Evolutionary conservation across 257 asterid species (phyloP), one percentile per base, ranked within the genome.

Genomic region (Nicotiana otophora): DNA sequence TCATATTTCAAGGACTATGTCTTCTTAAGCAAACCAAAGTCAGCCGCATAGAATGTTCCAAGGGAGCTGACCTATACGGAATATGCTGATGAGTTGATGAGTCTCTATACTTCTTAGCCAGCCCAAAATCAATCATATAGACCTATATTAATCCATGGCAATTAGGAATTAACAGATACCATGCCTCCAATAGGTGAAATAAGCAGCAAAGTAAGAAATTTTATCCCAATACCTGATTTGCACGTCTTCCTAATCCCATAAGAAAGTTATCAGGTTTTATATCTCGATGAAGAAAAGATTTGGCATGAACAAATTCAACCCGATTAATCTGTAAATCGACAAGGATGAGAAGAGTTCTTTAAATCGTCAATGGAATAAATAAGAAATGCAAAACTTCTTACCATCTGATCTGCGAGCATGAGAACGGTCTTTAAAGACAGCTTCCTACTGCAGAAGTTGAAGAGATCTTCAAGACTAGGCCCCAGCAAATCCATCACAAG

Each of bases 341-440:
- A 64, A 75, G 46, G 80, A 60, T 28, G 63, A 75, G 64, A 75
- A 28, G 26, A 26, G 46, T 34, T 26, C 61, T 26, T 28, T 28
- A 48, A 23, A 8, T 51, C 17, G 63, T 74, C 8, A 48, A 48
- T 75, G 80, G 46, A 51, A 51, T 75, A 51, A 75, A 75, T 26
- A 75, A 15, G 63, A 48, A 58, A 20, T 15, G 10, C 42, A 75
- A 48, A 51, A 75, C 16, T 26, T 51, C 46, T 16, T 83, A 89
- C 96, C 94, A 92, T 92, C 88, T 92, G 96, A 88, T 92, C 96
- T 23, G 94, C 96, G 83, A 92, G 94, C 94, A 92, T 92, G 86
- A 92, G 96, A 84, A 92, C 96, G 26, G 93, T 90, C 88, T 92
- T 92, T 33, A 92, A 79, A 9, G 97, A 92, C 70, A 92, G 85